These are phyloP conservation scores for Oxytropis ochrocephala DNA, from an alignment of 306 rosid genomes.

Conservation along the genomic window DNA sequence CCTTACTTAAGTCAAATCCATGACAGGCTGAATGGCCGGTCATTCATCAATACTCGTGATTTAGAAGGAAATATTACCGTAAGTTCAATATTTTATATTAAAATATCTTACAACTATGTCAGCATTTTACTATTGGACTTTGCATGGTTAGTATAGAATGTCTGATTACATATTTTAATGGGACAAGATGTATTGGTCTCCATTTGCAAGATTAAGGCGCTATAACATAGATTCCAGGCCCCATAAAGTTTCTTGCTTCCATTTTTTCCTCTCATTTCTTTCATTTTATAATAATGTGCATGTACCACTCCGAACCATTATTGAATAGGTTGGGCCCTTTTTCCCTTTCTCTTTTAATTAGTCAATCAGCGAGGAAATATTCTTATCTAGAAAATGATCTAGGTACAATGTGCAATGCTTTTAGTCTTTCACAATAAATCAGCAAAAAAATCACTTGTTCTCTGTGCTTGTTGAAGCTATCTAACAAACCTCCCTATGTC, in stretches of 20 bases:
- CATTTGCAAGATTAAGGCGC: not conserved
- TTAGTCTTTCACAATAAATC: not conserved
- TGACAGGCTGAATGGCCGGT: slow-evolving; percentile 77
- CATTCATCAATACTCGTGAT: slow-evolving; percentile 67
- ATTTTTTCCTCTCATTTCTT: not conserved
- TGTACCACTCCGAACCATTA: not conserved
- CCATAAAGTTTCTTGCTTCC: not conserved
- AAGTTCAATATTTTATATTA: slow-evolving; percentile 35
- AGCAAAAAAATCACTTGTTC: not conserved
- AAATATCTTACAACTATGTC: slow-evolving; percentile 1
- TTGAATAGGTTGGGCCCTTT: not conserved
- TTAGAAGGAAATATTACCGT: slow-evolving; percentile 80
- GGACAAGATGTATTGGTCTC: not conserved
- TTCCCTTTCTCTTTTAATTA: not conserved
- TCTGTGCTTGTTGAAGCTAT: not conserved
- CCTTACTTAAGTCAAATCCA: slow-evolving; percentile 79
- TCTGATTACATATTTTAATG: slow-evolving; percentile 10
- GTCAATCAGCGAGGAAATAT: not conserved
- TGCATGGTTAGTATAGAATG: not conserved
- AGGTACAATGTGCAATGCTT: not conserved
- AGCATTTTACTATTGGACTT: slow-evolving; percentile 10
- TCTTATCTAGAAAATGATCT: slow-evolving; percentile 2
- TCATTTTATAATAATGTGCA: not conserved
- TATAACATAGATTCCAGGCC: not conserved
- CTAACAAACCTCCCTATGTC: not conserved